A percentile compares a stretch with the other conserved stretches of the same genome.
Evolutionary conservation across 352 stramenopile species (phyloP).

Genomic region (Pilasporangium apinafurcum): DNA sequence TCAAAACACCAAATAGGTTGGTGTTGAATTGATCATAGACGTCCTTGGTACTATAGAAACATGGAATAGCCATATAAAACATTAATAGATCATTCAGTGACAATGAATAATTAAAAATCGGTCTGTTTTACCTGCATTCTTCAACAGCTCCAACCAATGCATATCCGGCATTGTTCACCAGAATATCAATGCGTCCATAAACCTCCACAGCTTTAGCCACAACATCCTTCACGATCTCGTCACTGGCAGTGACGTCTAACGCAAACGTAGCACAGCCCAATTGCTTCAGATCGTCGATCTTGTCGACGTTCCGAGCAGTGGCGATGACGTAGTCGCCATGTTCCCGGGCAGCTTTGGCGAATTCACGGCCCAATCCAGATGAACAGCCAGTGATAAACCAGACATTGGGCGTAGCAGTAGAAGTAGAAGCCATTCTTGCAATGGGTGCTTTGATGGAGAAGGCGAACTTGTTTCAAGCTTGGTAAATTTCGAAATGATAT

Average conservation of each 20-base stretch:
- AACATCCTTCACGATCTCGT: conserved; percentile 17
- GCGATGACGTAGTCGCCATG: conserved; percentile 30
- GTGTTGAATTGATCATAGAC: neutral
- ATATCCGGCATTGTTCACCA: conserved; percentile 48
- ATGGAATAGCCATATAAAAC: no score
- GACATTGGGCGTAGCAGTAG: conserved; percentile 9
- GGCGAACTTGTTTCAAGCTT: no score
- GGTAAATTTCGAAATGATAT: no score
- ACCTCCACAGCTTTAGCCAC: conserved; percentile 8
- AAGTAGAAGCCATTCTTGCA: no score
- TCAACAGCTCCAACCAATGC: conserved; percentile 25
- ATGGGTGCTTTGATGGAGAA: no score
- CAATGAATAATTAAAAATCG: no score
- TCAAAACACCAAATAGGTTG: neutral
- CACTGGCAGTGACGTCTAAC: conserved; percentile 24
- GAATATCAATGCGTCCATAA: conserved; percentile 25
- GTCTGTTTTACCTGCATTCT: conserved; percentile 22
- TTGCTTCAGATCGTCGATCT: conserved; percentile 16
- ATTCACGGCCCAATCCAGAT: conserved; percentile 5
- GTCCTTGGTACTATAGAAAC: no score
- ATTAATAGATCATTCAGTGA: neutral
- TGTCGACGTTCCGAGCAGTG: conserved; percentile 17
- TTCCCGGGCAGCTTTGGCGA: conserved; percentile 19
- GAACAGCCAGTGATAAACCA: conserved; percentile 16
- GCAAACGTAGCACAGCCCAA: conserved; percentile 19